Evolutionary conservation across 257 asterid genomes (phyloP).

Genomic region (Capsicum baccatum): DNA sequence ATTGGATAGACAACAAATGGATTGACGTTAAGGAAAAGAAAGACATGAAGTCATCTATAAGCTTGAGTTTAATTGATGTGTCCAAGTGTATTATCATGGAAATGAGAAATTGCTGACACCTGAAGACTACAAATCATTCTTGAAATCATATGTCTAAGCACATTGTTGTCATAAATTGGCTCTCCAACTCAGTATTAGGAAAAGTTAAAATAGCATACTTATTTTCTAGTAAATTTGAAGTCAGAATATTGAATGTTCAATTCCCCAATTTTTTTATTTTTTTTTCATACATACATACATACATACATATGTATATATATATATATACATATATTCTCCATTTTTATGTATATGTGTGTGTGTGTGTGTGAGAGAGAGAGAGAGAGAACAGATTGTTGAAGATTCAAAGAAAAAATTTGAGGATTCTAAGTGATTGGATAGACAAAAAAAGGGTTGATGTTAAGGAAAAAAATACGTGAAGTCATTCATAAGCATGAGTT

Average conservation of each 20-base stretch:
- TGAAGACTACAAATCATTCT: background rate
- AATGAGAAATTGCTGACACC: background rate
- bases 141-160: background rate
- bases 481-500: too few relatives aligned
- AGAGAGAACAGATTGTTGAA: conserved; percentile 50
- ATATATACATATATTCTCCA: too few relatives aligned
- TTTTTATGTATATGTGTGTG: too few relatives aligned
- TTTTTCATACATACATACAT: too few relatives aligned
- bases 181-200: background rate
- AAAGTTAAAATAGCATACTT: too few relatives aligned
- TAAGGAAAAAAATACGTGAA: background rate
- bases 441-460: conserved; percentile 52
- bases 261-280: background rate
- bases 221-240: background rate
- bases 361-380: too few relatives aligned
- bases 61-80: too few relatives aligned
- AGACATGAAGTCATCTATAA: too few relatives aligned
- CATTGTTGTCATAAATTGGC: background rate
- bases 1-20: too few relatives aligned
- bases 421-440: conserved; percentile 65
- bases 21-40: too few relatives aligned
- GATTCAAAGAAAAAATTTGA: conserved; percentile 43
- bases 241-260: background rate
- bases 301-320: background rate
- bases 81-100: background rate